Conservation (phyloP, 805 yeast species). For the Yarrowia sp. region DNA sequence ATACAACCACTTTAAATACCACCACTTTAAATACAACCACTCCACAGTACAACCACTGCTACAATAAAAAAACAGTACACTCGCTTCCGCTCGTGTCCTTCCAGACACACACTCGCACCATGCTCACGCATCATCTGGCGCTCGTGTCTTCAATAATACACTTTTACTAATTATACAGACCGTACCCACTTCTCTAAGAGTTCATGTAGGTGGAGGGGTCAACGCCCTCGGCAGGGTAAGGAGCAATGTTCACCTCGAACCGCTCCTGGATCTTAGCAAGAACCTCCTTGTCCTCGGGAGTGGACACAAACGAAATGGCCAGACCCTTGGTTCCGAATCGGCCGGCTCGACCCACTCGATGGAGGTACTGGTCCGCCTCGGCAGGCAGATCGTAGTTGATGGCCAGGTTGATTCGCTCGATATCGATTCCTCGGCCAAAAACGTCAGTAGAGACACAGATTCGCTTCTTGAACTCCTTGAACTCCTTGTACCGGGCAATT, state of each 20-base stretch:
- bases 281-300: conserved; percentile 83
- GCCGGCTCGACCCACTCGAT: conserved; percentile 99
- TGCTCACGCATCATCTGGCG: too few relatives aligned
- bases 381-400: conserved; percentile 94
- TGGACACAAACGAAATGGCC: conserved; percentile 84
- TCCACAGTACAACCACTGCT: too few relatives aligned
- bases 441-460: conserved; percentile 98
- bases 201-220: conserved; percentile 98
- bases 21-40: too few relatives aligned
- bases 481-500: conserved; percentile 91
- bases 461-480: conserved; percentile 97
- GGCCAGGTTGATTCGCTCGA: conserved; percentile 96
- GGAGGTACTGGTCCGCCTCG: conserved; percentile 97
- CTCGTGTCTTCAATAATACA: not conserved
- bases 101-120: too few relatives aligned
- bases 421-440: conserved; percentile 99
- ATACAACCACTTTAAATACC: too few relatives aligned
- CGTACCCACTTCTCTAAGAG: conserved; percentile 45
- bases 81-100: too few relatives aligned
- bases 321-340: conserved; percentile 99
- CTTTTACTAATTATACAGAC: conserved; percentile 24
- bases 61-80: too few relatives aligned
- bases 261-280: conserved; percentile 92
- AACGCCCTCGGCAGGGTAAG: conserved; percentile 96
- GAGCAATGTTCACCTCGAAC: conserved; percentile 91